phyloP scores from a whole-genome alignment of 163 green algal genomes.

The Prototheca wickerhamii region DNA sequence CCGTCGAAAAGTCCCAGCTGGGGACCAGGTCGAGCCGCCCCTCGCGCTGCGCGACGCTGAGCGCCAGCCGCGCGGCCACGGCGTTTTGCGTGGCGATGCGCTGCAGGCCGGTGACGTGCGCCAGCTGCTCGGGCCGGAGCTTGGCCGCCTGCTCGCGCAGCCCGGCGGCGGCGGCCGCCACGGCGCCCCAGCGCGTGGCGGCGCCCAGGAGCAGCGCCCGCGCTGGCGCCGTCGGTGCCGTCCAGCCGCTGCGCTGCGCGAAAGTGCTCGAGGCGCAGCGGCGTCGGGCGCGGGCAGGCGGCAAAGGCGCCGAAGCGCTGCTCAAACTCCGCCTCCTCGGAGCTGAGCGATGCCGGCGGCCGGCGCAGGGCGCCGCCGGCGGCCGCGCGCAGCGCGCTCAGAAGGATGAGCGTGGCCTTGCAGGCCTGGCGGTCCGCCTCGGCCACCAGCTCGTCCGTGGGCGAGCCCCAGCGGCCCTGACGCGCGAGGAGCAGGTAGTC shows the following conservation, averaged over 20 bases:
- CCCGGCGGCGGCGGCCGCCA: neutral
- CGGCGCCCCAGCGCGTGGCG: neutral
- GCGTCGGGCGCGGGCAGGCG: slow-evolving; percentile 16
- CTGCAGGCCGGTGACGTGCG: slow-evolving; percentile 12
- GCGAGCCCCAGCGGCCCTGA: neutral
- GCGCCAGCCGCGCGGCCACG: slow-evolving; percentile 16
- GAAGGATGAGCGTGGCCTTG: neutral
- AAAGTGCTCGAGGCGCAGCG: slow-evolving; percentile 19
- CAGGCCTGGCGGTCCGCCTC: neutral
- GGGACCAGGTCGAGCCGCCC: neutral
- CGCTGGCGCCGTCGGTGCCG: neutral
- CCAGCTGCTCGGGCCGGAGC: slow-evolving; percentile 2
- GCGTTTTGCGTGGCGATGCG: slow-evolving; percentile 16
- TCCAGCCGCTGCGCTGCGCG: neutral
- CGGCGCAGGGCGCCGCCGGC: neutral
- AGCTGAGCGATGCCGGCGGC: neutral
- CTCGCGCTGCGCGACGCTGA: neutral
- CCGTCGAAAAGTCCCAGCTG: slow-evolving; percentile 7
- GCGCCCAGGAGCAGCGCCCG: slow-evolving; percentile 2
- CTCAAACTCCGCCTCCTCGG: slow-evolving; percentile 28
- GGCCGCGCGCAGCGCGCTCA: neutral
- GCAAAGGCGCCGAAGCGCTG: slow-evolving; percentile 37
- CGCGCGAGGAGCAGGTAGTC: slow-evolving; percentile 12
- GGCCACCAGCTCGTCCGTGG: slow-evolving; percentile 1
- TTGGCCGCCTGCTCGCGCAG: neutral